Percentiles rank a stretch among this genome's conserved stretches.
Conservation (phyloP, 2,329 filamentous ascomycete genomes). For the Paracoccidioides brasiliensis region DNA sequence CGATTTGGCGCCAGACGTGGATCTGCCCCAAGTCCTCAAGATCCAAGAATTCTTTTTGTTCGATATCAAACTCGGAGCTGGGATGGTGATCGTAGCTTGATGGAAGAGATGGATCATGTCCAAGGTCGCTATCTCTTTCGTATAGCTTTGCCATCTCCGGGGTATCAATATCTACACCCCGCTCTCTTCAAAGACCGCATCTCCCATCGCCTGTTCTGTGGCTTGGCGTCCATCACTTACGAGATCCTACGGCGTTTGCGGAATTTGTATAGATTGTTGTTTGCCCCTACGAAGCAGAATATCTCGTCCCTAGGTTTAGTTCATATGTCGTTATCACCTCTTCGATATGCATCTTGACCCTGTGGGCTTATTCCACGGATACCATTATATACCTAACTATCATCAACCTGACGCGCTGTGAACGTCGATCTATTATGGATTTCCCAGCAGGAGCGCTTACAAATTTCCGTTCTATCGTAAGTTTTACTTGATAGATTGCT, state of each 20-base stretch:
- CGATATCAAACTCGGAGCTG: neutral
- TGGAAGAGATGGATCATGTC: constrained; percentile 1
- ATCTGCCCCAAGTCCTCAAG: neutral
- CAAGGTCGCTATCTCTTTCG: neutral
- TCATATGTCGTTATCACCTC: neutral
- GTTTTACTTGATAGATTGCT: constrained; percentile 10
- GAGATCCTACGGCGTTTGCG: neutral
- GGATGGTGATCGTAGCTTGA: neutral
- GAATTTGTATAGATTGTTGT: neutral
- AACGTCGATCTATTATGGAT: constrained; percentile 24
- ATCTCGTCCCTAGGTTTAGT: neutral
- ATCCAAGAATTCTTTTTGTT: neutral
- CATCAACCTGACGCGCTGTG: neutral
- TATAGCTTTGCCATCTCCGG: neutral
- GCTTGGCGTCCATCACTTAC: neutral
- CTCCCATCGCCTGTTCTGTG: neutral
- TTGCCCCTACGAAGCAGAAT: neutral
- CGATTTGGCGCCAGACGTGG: neutral
- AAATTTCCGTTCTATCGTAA: constrained; percentile 31
- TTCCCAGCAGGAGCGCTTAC: constrained; percentile 31
- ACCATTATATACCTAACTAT: neutral
- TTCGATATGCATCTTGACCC: constrained; percentile 1
- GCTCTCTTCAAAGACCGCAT: neutral
- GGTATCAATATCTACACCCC: neutral
- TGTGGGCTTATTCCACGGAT: neutral